These are phyloP conservation scores for Boletellus emodensis DNA, from an alignment of 768 basidiomycete genomes.

Conservation along the genomic window DNA sequence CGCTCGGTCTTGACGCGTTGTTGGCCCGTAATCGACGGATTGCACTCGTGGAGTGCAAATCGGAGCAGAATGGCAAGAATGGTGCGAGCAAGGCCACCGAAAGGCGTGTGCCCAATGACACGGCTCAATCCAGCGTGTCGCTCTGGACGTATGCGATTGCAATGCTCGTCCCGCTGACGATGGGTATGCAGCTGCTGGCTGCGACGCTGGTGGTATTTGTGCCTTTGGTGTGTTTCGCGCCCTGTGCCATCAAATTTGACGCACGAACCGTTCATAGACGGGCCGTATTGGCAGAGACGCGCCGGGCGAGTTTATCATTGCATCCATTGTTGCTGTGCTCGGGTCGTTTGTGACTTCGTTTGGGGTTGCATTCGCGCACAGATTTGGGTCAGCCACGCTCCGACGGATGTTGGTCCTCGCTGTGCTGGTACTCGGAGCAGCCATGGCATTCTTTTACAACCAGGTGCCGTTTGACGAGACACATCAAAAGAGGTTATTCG, in stretches of 20 bases:
- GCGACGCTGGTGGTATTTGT: slow-evolving; percentile 84
- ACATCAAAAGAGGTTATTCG: slow-evolving; percentile 86
- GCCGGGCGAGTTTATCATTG: slow-evolving; percentile 87
- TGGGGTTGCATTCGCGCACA: slow-evolving; percentile 66
- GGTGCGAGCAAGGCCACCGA: neutral
- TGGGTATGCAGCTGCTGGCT: slow-evolving; percentile 53
- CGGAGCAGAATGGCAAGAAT: slow-evolving; percentile 2
- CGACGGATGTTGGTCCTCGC: slow-evolving; percentile 41
- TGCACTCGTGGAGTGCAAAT: neutral
- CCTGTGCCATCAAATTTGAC: slow-evolving; percentile 1
- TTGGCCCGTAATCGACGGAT: slow-evolving; percentile 25
- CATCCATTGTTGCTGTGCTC: slow-evolving; percentile 61
- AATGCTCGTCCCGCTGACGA: slow-evolving; percentile 49
- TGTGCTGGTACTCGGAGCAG: slow-evolving; percentile 41
- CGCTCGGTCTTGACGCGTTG: slow-evolving; percentile 52
- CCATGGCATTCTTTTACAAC: slow-evolving; percentile 59
- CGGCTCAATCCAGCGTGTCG: slow-evolving; percentile 39
- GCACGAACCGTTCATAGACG: slow-evolving; percentile 43
- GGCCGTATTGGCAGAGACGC: slow-evolving; percentile 80
- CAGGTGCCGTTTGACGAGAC: slow-evolving; percentile 68
- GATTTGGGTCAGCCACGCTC: slow-evolving; percentile 49
- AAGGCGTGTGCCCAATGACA: neutral
- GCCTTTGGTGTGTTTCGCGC: slow-evolving; percentile 56
- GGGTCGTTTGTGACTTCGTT: slow-evolving; percentile 59
- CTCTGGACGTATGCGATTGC: slow-evolving; percentile 63